Conservation (phyloP, 768 basidiomycete genomes). For the Termitomyces sp. region DNA sequence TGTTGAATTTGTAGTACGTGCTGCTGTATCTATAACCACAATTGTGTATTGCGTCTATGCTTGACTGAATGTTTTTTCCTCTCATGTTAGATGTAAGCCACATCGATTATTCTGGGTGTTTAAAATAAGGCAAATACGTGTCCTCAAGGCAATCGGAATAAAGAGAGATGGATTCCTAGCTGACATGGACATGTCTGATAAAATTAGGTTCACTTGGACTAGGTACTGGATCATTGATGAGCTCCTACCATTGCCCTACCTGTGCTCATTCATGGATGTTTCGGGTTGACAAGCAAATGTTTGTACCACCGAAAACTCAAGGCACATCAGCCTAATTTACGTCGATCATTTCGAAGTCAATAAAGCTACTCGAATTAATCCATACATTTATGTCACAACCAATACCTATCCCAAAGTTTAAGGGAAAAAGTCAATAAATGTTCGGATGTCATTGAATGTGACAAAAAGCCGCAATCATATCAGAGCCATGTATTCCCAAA, state of each 20-base stretch:
- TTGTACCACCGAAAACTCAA: too few species aligned
- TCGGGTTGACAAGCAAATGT: too few species aligned
- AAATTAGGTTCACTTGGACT: background rate
- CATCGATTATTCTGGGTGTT: background rate
- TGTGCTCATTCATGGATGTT: too few species aligned
- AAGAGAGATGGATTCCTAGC: background rate
- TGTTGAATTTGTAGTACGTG: slow-evolving; percentile 6
- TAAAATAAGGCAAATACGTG: background rate
- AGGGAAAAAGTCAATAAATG: too few species aligned
- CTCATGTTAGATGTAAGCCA: background rate
- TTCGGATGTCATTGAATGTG: too few species aligned
- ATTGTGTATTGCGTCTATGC: slow-evolving; percentile 1
- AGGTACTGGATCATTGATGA: background rate
- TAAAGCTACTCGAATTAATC: too few species aligned
- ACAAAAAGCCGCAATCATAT: too few species aligned
- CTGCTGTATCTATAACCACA: slow-evolving; percentile 9
- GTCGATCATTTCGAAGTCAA: too few species aligned
- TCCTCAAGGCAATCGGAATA: background rate
- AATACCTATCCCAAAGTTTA: too few species aligned
- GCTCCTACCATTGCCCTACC: background rate
- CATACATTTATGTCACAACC: too few species aligned
- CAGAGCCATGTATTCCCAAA: too few species aligned
- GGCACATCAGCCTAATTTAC: too few species aligned
- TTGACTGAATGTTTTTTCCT: background rate
- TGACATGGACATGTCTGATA: background rate